These are phyloP conservation scores for Auricularia sp. DNA, from an alignment of 768 basidiomycete genomes.

Conservation along the genomic window DNA sequence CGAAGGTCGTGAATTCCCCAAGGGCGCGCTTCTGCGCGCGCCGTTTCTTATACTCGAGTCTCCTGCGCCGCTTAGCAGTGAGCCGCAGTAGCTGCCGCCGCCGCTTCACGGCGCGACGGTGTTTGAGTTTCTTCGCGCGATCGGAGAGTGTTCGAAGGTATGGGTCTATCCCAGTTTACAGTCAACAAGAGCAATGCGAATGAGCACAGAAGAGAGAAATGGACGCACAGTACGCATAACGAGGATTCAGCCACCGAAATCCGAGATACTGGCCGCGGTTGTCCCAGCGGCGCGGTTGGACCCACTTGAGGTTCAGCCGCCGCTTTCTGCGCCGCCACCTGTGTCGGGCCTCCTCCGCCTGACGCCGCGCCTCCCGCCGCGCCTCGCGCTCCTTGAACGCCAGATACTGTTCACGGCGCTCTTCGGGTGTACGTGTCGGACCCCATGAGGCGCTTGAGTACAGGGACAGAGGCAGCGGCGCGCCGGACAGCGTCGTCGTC, in stretches of 20 bases:
- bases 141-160: background rate
- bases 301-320: background rate
- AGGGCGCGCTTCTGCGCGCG: background rate
- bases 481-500: background rate
- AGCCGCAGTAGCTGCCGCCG: background rate
- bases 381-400: background rate
- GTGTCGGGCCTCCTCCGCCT: background rate
- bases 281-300: background rate
- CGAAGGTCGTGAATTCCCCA: background rate
- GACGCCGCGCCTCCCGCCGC: background rate
- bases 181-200: no score
- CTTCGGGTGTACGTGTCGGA: no score
- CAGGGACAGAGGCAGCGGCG: background rate
- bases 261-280: background rate
- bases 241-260: background rate
- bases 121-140: background rate
- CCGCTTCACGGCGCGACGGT: background rate
- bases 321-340: background rate
- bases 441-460: background rate
- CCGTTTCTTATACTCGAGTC: background rate
- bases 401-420: no score
- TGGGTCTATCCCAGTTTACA: background rate
- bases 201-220: no score
- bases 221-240: background rate
- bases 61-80: background rate